Base-by-base conservation (phyloP, 2,329 filamentous ascomycete species). In the Byssochlamys sp. region DNA sequence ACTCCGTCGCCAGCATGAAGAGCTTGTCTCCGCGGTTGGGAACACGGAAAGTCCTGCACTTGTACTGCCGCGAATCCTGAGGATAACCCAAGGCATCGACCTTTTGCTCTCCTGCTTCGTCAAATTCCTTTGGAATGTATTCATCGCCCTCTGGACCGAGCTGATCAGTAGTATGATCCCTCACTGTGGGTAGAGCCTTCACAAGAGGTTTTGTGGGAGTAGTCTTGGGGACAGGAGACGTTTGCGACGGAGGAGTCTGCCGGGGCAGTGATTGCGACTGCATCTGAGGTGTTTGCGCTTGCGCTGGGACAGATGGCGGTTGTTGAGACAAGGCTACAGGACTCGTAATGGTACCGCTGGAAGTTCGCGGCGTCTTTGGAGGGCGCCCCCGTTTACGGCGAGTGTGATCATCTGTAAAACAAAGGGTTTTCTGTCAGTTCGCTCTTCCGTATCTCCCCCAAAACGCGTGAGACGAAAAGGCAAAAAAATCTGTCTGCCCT, bases 1-100 rank as follows among this genome's bases (percentile, higher is more conserved):
- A 97, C 75, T 99, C 94, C 14, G 94, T 99, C 35, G 94, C 94
- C 55, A 99, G 84, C 94, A 99, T 99, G 76, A 97, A 99, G 4
- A 97, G 82, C 75, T 96, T 96, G 63, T 95, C 87, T 28, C 90
- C 91, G 65, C 94, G 82, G 67, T 95, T 87, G 19, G 92, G 91
- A 3, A 99, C 91, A 63, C 89, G 84, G 72, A 99, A 99, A 1
- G 92, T 97, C 62, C 91, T 83, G 74, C 92, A 96, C 71, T 89
- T 86, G 77, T 96, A 99, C 69, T 92, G 88, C 65, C 94, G 89
- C 25, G 83, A 84, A 60, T 91, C 91, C 28, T 88, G 81, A 25
- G 91, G 84, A 67, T 91, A 86, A 48, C 94, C 94, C 66, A 91
- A 90, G 25, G 81, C 73, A 71, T 90, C 85, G 27, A 96, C 91